Evolutionary conservation across 805 yeast genomes (phyloP).

Genomic region (Candida nemodendra): DNA sequence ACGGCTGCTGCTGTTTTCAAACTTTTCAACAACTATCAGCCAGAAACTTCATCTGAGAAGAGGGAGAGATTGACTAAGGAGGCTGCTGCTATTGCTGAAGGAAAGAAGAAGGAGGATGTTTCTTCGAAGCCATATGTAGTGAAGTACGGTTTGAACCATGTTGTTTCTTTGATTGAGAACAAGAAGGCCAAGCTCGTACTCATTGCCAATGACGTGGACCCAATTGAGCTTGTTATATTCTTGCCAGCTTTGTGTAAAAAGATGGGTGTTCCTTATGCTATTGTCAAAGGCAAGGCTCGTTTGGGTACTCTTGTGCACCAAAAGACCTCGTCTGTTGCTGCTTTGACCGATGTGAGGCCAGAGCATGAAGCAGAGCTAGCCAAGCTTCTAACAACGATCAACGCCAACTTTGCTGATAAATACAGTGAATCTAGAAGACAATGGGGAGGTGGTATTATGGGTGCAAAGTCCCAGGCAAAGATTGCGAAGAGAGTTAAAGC

Average conservation of each 20-base stretch:
- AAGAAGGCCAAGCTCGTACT: constrained; percentile 97
- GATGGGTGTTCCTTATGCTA: constrained; percentile 99
- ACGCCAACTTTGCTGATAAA: constrained; percentile 90
- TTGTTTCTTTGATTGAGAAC: constrained; percentile 95
- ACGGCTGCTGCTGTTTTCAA: constrained; percentile 96
- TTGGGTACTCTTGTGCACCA: constrained; percentile 96
- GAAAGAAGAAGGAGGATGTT: constrained; percentile 94
- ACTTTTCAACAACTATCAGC: constrained; percentile 98
- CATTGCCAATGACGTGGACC: constrained; percentile 99
- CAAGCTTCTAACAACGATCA: constrained; percentile 86
- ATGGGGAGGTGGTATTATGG: constrained; percentile 99
- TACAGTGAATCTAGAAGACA: constrained; percentile 96
- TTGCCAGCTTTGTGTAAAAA: constrained; percentile 98
- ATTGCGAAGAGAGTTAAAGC: constrained; percentile 69
- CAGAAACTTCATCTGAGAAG: constrained; percentile 97
- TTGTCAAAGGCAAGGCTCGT: constrained; percentile 98
- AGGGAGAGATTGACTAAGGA: constrained; percentile 98
- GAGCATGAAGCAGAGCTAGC: constrained; percentile 96
- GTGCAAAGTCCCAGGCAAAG: constrained; percentile 89
- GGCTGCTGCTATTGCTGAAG: constrained; percentile 98
- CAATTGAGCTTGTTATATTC: constrained; percentile 95
- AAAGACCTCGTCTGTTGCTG: constrained; percentile 97
- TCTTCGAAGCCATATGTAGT: constrained; percentile 96
- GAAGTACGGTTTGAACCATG: constrained; percentile 99
- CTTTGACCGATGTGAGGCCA: constrained; percentile 89